Evolutionary conservation across 1,284 basidiomycete species (phyloP), one percentile per base, ranked within the genome.

Genomic region (Ceratobasidium sp.): DNA sequence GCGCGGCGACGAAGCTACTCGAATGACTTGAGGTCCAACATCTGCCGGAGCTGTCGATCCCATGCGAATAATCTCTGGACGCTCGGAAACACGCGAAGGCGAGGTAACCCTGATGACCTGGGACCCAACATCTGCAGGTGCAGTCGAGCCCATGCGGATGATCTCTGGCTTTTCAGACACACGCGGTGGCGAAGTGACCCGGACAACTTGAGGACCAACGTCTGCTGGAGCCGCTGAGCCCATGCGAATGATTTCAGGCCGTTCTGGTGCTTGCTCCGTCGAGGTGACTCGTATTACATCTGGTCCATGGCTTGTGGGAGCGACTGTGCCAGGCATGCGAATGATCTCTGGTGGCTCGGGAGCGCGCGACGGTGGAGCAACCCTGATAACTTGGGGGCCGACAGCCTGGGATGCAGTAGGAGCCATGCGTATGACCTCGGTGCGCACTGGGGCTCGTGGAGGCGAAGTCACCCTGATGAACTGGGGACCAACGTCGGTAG

Each of bases 61-160:
- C 11, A 69, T 47, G 11, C 73, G 73, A 54, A 74, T 72, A 43
- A 74, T 67, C 1, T 71, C 58, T 9, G 74, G 64, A 16, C 32
- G 49, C 18, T 58, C 72, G 2, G 72, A 26, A 47, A 38, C 43
- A 41, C 32, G 58, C 16, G 73, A 72, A 47, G 54, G 66, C 1
- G 62, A 23, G 28, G 72, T 58, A n/a, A 57, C 71, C 28, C 72
- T 57, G 26, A 75, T 44, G 54, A 64, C 50, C 35, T 69, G 66
- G 23, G 50, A 50, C 16, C 26, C 63, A 4, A 54, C 63, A 30
- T 35, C 43, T 5, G 23, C n/a, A 23, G 66, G 66, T 41, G 35
- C 66, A 1, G 50, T 41, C 5, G 41, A 58, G 8, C 61, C 73
- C 23, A 72, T 59, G 6, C 73, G 61, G 28, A 74, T 64, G 26